phyloP scores from a whole-genome alignment of 1,139 yeast species.

The Yamadazyma diospyri region DNA sequence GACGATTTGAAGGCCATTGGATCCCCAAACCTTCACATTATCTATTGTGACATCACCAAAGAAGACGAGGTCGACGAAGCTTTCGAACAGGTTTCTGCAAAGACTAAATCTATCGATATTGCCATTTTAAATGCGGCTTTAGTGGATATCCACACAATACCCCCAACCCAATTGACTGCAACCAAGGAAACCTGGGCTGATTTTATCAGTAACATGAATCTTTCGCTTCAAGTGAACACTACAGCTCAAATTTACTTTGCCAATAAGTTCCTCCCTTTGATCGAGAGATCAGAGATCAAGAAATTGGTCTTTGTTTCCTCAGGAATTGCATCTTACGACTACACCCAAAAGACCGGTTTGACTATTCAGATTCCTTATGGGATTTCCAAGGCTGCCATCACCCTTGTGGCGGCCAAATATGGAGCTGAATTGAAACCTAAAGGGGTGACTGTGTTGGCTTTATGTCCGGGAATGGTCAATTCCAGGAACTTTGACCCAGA shows the following conservation, averaged over 20 bases:
- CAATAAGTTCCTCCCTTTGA: slow-evolving; percentile 22
- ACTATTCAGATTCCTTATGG: slow-evolving; percentile 1
- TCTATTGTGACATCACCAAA: slow-evolving; percentile 4
- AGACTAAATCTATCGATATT: slow-evolving; percentile 14
- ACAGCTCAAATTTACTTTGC: slow-evolving; percentile 23
- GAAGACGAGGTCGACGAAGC: slow-evolving; percentile 3
- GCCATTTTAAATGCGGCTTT: slow-evolving; percentile 15
- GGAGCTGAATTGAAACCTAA: slow-evolving; percentile 20
- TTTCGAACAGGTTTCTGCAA: slow-evolving; percentile 11
- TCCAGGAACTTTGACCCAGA: background rate
- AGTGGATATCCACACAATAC: background rate
- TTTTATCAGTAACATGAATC: slow-evolving; percentile 15
- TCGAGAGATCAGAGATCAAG: slow-evolving; percentile 18
- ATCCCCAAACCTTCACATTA: slow-evolving; percentile 4
- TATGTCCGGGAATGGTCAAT: slow-evolving; percentile 26
- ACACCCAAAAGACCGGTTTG: background rate
- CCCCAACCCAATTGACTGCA: slow-evolving; percentile 3
- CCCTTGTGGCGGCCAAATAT: slow-evolving; percentile 17
- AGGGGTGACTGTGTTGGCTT: slow-evolving; percentile 20
- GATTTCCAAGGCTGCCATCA: slow-evolving; percentile 29
- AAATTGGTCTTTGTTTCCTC: slow-evolving; percentile 21
- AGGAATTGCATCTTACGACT: slow-evolving; percentile 18
- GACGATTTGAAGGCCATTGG: slow-evolving; percentile 4
- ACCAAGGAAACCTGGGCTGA: slow-evolving; percentile 1
- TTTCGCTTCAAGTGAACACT: slow-evolving; percentile 17